Conservation (phyloP, 345 rosid genomes). For the Brassica cretica region DNA sequence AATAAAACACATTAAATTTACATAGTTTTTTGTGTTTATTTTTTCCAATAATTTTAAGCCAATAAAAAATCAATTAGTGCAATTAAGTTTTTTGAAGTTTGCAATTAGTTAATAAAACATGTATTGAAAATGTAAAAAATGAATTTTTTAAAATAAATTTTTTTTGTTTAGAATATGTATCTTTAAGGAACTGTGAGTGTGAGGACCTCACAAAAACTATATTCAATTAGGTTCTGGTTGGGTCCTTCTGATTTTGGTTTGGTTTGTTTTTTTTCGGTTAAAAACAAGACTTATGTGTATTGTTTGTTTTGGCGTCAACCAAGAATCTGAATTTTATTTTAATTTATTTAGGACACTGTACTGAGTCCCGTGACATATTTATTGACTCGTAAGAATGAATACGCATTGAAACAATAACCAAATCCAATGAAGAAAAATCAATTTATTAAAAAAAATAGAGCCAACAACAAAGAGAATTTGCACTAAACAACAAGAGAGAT, state of each 20-base stretch:
- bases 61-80: no score
- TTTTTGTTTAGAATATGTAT: no score
- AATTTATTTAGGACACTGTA: constrained; percentile 7
- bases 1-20: no score
- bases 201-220: not conserved
- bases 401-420: constrained; percentile 24
- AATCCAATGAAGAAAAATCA: constrained; percentile 15
- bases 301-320: constrained; percentile 4
- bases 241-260: not conserved
- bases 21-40: no score
- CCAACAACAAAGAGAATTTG: constrained; percentile 30
- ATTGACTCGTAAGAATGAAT: constrained; percentile 27
- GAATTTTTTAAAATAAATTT: no score
- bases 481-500: constrained; percentile 28
- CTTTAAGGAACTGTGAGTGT: no score
- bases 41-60: no score
- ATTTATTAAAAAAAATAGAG: not conserved
- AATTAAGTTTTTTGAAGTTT: no score
- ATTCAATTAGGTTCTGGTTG: not conserved
- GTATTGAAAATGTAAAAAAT: no score
- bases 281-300: not conserved
- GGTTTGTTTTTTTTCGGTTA: not conserved
- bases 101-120: no score
- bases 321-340: constrained; percentile 8
- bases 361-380: constrained; percentile 35